These are phyloP conservation scores for Stenogyne calaminthoides DNA, from an alignment of 305 asterid species.

Conservation along the genomic window DNA sequence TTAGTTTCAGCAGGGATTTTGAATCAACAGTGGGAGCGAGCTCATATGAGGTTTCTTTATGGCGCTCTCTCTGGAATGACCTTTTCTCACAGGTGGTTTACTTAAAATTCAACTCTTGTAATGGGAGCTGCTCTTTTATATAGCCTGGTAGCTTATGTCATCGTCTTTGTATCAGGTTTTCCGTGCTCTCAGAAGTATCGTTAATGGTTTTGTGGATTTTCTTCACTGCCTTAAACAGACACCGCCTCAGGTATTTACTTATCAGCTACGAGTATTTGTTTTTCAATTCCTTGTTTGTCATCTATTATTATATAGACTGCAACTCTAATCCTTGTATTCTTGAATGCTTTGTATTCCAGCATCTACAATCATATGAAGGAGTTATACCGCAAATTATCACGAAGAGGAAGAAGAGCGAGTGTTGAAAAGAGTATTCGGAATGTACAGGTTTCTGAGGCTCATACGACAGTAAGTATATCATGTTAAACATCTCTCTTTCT, in stretches of 20 bases:
- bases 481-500: not conserved
- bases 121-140: not conserved
- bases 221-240: slow-evolving; percentile 86
- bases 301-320: not conserved
- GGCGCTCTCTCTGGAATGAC: slow-evolving; percentile 97
- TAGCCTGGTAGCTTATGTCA: slow-evolving; percentile 16
- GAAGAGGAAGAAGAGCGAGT: slow-evolving; percentile 24
- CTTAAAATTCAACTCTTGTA: slow-evolving; percentile 15
- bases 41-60: slow-evolving; percentile 69
- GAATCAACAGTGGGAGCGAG: slow-evolving; percentile 74
- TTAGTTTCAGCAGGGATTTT: slow-evolving; percentile 60
- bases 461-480: slow-evolving; percentile 35
- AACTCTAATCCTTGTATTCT: slow-evolving; percentile 3
- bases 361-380: slow-evolving; percentile 55
- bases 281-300: not conserved
- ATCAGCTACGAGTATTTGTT: not conserved
- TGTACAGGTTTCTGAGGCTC: slow-evolving; percentile 29
- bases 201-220: slow-evolving; percentile 83
- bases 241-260: slow-evolving; percentile 73
- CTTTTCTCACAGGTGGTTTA: slow-evolving; percentile 81
- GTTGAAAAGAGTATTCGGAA: slow-evolving; percentile 15
- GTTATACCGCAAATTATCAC: slow-evolving; percentile 34
- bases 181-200: slow-evolving; percentile 89
- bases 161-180: slow-evolving; percentile 58
- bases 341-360: slow-evolving; percentile 35